These are phyloP conservation scores for Leccinum imitatum DNA, from an alignment of 768 basidiomycete genomes.

Conservation along the genomic window DNA sequence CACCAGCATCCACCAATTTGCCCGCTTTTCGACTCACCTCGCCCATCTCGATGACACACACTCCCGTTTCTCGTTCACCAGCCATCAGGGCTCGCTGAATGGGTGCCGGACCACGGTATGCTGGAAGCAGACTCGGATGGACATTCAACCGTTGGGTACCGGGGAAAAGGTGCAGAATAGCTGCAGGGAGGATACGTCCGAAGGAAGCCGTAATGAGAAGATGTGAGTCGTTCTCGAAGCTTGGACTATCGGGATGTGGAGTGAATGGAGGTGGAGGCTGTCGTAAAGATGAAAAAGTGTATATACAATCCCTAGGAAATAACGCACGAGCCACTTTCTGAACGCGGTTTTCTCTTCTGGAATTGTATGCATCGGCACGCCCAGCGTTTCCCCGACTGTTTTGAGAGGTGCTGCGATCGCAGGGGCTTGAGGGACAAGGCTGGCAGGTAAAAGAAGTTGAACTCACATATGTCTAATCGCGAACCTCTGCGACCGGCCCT, in stretches of 20 bases:
- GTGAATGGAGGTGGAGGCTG: slow-evolving; percentile 43
- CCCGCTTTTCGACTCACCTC: slow-evolving; percentile 54
- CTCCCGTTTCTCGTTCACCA: slow-evolving; percentile 68
- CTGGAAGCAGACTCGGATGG: slow-evolving; percentile 85
- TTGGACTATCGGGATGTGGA: background rate
- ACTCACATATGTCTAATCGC: slow-evolving; percentile 52
- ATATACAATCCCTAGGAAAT: background rate
- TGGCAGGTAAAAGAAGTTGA: background rate
- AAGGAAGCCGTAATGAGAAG: slow-evolving; percentile 88
- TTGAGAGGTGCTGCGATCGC: slow-evolving; percentile 65
- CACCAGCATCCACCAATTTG: slow-evolving; percentile 66
- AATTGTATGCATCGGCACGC: slow-evolving; percentile 57
- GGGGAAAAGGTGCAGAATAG: slow-evolving; percentile 62
- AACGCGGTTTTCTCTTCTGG: slow-evolving; percentile 62
- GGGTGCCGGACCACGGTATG: slow-evolving; percentile 88
- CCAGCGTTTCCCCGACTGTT: slow-evolving; percentile 49
- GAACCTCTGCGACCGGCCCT: slow-evolving; percentile 62
- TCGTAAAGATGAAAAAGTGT: slow-evolving; percentile 29
- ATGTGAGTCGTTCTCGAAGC: slow-evolving; percentile 39
- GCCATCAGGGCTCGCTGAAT: slow-evolving; percentile 81
- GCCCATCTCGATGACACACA: slow-evolving; percentile 78
- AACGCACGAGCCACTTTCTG: slow-evolving; percentile 59
- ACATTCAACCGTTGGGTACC: slow-evolving; percentile 70
- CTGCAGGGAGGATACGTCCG: slow-evolving; percentile 74
- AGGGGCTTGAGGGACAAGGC: background rate